A percentile compares a stretch with the other conserved stretches of the same genome.
Evolutionary conservation across 2,329 filamentous ascomycete species (phyloP).

Genomic region (Volutella citrinella): DNA sequence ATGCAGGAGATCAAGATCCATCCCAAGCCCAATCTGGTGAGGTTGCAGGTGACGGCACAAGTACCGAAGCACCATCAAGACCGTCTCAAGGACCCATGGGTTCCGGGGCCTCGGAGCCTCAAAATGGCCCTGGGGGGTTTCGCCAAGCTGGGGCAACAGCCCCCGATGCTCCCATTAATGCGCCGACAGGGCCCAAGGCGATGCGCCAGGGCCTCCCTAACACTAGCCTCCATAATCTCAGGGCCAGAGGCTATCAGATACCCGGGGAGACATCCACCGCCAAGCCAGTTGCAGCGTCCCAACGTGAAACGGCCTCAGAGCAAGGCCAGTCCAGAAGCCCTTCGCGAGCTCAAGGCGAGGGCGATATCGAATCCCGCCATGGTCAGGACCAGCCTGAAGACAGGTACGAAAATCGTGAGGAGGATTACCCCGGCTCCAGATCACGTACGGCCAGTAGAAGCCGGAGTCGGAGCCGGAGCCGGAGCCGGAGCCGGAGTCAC

Average conservation of each 20-base stretch:
- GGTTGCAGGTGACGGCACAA: constrained; percentile 5
- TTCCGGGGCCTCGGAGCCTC: constrained; percentile 13
- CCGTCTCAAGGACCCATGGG: constrained; percentile 18
- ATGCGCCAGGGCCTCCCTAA: constrained; percentile 89
- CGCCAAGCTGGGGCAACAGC: constrained; percentile 32
- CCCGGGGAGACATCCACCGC: constrained; percentile 35
- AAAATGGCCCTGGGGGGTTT: constrained; percentile 23
- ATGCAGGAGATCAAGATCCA: constrained; percentile 23
- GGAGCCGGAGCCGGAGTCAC: constrained; percentile 39
- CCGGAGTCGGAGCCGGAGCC: constrained; percentile 40
- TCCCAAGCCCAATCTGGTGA: constrained; percentile 6
- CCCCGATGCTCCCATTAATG: constrained; percentile 58
- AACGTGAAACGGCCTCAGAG: constrained; percentile 17
- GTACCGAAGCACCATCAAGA: constrained; percentile 25
- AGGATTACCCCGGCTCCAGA: constrained; percentile 30
- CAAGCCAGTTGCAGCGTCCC: constrained; percentile 14
- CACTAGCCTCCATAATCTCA: constrained; percentile 67
- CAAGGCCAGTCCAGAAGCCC: too few species aligned
- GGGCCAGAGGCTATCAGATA: constrained; percentile 50
- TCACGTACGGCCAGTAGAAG: constrained; percentile 29
- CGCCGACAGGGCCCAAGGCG: constrained; percentile 89
- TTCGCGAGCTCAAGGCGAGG: constrained; percentile 32
- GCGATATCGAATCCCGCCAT: constrained; percentile 27
- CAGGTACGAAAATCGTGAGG: constrained; percentile 17
- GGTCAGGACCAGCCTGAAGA: constrained; percentile 27